A percentile compares a stretch with the other conserved stretches of the same genome.
These are phyloP conservation scores for Verruconis gallopava DNA, from an alignment of 2,329 filamentous ascomycete genomes.

Conservation along the genomic window DNA sequence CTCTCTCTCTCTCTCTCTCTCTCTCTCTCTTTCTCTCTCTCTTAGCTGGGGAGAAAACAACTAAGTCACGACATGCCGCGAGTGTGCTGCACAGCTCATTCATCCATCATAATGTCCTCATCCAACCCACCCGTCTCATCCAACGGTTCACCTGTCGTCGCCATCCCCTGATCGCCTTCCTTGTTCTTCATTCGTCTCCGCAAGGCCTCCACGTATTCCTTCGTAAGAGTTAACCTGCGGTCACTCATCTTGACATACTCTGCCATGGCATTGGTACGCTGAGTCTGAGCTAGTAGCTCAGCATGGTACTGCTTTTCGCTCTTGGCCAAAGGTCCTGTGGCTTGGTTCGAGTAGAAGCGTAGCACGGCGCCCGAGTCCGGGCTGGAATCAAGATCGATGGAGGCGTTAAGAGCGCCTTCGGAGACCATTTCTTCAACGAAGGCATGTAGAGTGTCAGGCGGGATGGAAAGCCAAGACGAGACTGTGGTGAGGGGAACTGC, in stretches of 20 bases:
- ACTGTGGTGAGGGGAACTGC: conserved; percentile 45
- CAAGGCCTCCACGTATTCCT: conserved; percentile 44
- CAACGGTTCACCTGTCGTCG: neutral
- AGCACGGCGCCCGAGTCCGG: conserved; percentile 35
- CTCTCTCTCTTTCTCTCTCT: no score
- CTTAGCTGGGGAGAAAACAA: no score
- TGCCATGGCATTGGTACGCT: conserved; percentile 37
- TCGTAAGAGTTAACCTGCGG: conserved; percentile 41
- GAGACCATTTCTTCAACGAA: conserved; percentile 42
- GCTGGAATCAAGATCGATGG: conserved; percentile 33
- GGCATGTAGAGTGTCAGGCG: conserved; percentile 38
- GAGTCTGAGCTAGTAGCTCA: conserved; percentile 36
- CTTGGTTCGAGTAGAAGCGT: conserved; percentile 35
- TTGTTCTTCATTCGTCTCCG: conserved; percentile 24
- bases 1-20: no score
- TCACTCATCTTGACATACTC: conserved; percentile 41
- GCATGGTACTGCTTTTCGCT: conserved; percentile 27
- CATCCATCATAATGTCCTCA: conserved; percentile 10
- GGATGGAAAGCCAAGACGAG: conserved; percentile 35
- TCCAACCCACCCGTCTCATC: conserved; percentile 2
- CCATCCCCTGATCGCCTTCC: conserved; percentile 1
- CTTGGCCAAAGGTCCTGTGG: conserved; percentile 24
- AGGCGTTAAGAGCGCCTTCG: conserved; percentile 37
- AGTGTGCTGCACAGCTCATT: no score
- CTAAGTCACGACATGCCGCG: no score